Conservation (phyloP, 2,329 filamentous ascomycete genomes). For the Cryphonectria radicalis region DNA sequence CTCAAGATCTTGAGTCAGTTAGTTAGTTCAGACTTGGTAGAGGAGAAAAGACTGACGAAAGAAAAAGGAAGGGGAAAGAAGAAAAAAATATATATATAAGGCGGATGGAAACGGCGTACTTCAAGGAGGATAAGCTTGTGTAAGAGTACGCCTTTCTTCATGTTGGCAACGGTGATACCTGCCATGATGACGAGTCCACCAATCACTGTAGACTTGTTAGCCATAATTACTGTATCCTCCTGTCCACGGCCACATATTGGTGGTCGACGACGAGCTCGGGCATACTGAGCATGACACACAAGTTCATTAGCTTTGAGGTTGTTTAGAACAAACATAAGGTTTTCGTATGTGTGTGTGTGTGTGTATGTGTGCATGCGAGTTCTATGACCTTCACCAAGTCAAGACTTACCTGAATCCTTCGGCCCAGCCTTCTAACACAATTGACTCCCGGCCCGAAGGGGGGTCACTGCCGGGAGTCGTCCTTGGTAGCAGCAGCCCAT, state of each 20-base stretch:
- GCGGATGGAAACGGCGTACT: slow-evolving; percentile 48
- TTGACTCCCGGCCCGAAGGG: slow-evolving; percentile 10
- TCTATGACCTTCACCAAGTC: background rate
- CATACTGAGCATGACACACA: slow-evolving; percentile 15
- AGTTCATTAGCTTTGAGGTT: background rate
- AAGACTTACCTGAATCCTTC: slow-evolving; percentile 27
- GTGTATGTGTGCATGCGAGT: background rate
- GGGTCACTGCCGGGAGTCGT: slow-evolving; percentile 4
- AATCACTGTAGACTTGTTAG: slow-evolving; percentile 39
- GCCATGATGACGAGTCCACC: slow-evolving; percentile 53
- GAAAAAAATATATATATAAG: slow-evolving; percentile 58
- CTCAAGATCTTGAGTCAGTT: slow-evolving; percentile 28
- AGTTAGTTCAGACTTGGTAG: slow-evolving; percentile 46
- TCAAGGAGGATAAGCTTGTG: slow-evolving; percentile 56
- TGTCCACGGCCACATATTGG: background rate
- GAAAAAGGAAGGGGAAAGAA: slow-evolving; percentile 44
- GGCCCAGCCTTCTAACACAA: slow-evolving; percentile 27
- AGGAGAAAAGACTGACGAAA: slow-evolving; percentile 45
- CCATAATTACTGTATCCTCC: background rate
- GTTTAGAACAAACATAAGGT: no score
- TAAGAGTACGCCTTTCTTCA: slow-evolving; percentile 50
- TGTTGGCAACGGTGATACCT: slow-evolving; percentile 53
- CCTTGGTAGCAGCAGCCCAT: slow-evolving; percentile 10
- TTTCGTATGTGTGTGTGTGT: no score
- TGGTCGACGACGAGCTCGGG: background rate